These are phyloP conservation scores for Ploettnerulaceae sp. DNA, from an alignment of 2,329 filamentous ascomycete genomes.

Conservation along the genomic window DNA sequence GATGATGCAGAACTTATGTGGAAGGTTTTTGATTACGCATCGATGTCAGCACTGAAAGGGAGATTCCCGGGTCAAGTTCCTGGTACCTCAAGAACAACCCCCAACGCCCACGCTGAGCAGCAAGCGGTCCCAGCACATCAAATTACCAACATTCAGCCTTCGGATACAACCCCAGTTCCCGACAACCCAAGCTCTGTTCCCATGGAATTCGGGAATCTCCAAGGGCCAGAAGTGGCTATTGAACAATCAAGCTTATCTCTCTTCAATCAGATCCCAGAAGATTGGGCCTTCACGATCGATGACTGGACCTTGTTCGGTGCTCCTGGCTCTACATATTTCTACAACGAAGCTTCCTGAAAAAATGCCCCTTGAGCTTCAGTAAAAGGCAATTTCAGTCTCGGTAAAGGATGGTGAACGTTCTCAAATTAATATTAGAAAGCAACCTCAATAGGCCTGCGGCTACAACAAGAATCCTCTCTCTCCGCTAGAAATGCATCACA, in stretches of 20 bases:
- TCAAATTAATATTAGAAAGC: slow-evolving; percentile 4
- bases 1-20: slow-evolving; percentile 19
- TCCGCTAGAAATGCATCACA: slow-evolving; percentile 2
- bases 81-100: neutral
- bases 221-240: neutral
- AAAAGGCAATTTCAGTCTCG: too few species aligned
- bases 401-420: neutral
- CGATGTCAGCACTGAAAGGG: slow-evolving; percentile 15
- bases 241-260: slow-evolving; percentile 9
- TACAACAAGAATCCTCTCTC: slow-evolving; percentile 3
- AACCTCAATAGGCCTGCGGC: slow-evolving; percentile 2
- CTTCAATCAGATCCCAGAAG: slow-evolving; percentile 21
- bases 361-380: neutral
- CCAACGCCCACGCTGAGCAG: neutral
- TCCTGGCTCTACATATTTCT: slow-evolving; percentile 20
- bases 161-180: neutral
- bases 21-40: slow-evolving; percentile 22
- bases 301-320: slow-evolving; percentile 23
- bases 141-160: neutral
- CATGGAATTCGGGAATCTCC: slow-evolving; percentile 1
- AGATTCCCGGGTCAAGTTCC: neutral
- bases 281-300: slow-evolving; percentile 23
- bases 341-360: slow-evolving; percentile 14
- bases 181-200: neutral
- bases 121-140: neutral